phyloP scores from a whole-genome alignment of 345 rosid species.

The Boechera stricta region DNA sequence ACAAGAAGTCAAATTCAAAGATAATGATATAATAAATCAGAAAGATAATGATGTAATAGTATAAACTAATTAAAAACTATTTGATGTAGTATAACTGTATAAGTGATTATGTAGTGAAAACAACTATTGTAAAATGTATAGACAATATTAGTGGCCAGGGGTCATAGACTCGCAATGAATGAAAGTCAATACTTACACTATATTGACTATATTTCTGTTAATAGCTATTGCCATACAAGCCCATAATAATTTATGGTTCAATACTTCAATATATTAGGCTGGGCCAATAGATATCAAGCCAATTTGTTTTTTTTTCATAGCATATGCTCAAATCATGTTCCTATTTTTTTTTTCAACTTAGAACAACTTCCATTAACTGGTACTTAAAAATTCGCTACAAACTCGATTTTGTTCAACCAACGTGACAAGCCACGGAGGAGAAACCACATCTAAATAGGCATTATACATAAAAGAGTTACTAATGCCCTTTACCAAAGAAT shows the following conservation, averaged over 20 bases:
- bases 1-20: not conserved
- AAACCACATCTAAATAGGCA: too few relatives aligned
- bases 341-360: too few relatives aligned
- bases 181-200: not conserved
- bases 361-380: too few relatives aligned
- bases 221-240: conserved; percentile 1
- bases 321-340: not conserved
- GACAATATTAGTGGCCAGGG: not conserved
- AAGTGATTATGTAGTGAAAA: not conserved
- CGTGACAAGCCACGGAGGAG: too few relatives aligned
- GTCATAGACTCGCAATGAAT: not conserved
- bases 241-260: not conserved
- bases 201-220: not conserved
- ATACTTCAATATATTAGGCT: not conserved
- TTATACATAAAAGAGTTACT: too few relatives aligned
- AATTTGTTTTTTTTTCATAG: not conserved
- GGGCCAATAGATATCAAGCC: not conserved
- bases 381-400: too few relatives aligned
- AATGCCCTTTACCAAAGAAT: too few relatives aligned
- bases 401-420: too few relatives aligned
- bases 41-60: not conserved
- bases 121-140: not conserved
- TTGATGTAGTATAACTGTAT: not conserved
- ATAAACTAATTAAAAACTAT: not conserved
- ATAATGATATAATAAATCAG: not conserved